phyloP scores from a whole-genome alignment of 352 stramenopile genomes.

The Phytopythium oedochilum region DNA sequence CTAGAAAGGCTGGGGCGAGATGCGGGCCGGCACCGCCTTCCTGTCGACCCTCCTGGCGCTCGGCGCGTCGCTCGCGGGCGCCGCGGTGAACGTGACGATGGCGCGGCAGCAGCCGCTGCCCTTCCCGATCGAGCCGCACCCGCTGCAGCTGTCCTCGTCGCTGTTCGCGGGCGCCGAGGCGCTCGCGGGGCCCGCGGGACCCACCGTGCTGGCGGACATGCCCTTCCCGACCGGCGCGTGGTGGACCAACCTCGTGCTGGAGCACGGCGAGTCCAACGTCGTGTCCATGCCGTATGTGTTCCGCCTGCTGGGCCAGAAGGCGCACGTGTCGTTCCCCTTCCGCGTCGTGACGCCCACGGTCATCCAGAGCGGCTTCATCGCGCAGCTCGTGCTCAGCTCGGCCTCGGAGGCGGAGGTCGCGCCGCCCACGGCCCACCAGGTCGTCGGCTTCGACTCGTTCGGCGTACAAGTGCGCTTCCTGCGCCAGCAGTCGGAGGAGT shows the following conservation, averaged over 20 bases:
- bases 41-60: background rate
- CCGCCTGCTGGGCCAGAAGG: slow-evolving; percentile 42
- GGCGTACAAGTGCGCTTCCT: slow-evolving; percentile 64
- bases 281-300: slow-evolving; percentile 69
- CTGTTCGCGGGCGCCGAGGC: slow-evolving; percentile 48
- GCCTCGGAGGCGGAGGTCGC: slow-evolving; percentile 4
- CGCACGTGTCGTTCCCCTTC: slow-evolving; percentile 78
- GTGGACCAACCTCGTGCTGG: slow-evolving; percentile 82
- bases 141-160: slow-evolving; percentile 37
- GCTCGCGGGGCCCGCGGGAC: slow-evolving; percentile 6
- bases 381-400: slow-evolving; percentile 54
- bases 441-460: slow-evolving; percentile 67
- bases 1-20: too few relatives aligned
- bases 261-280: slow-evolving; percentile 46
- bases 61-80: background rate
- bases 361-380: slow-evolving; percentile 70
- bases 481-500: slow-evolving; percentile 26
- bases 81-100: background rate
- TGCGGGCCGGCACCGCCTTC: background rate
- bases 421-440: slow-evolving; percentile 30
- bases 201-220: slow-evolving; percentile 33
- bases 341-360: slow-evolving; percentile 53
- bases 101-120: slow-evolving; percentile 22
- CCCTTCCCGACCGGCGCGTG: slow-evolving; percentile 78
- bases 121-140: slow-evolving; percentile 46